Conservation (phyloP, 768 basidiomycete genomes). For the Russula foetens region DNA sequence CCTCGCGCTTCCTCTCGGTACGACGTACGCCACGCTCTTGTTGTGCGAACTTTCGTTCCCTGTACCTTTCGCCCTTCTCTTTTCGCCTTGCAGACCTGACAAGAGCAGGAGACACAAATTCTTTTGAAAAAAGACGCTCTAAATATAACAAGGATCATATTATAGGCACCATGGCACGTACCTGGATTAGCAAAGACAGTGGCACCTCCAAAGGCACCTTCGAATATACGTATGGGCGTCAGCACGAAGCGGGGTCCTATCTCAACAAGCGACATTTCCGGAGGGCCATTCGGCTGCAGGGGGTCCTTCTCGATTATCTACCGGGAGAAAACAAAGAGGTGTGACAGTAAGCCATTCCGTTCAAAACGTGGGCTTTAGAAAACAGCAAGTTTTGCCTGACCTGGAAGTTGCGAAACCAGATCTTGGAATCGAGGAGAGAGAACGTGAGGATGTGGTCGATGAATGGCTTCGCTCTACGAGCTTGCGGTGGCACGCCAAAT, state of each 20-base stretch:
- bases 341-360: not conserved
- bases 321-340: not conserved
- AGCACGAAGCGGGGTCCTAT: constrained; percentile 97
- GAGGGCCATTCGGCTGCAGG: constrained; percentile 73
- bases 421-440: constrained; percentile 89
- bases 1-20: constrained; percentile 52
- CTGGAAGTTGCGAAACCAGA: constrained; percentile 99
- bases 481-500: constrained; percentile 88
- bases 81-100: constrained; percentile 62
- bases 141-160: not conserved
- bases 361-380: not conserved
- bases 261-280: constrained; percentile 84
- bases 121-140: constrained; percentile 32
- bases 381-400: constrained; percentile 31
- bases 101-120: constrained; percentile 86
- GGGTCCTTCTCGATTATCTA: constrained; percentile 96
- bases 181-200: constrained; percentile 95
- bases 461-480: constrained; percentile 91
- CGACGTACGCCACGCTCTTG: constrained; percentile 56
- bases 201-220: constrained; percentile 92
- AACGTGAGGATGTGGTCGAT: constrained; percentile 97
- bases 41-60: constrained; percentile 71
- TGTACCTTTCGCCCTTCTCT: constrained; percentile 76
- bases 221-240: constrained; percentile 96
- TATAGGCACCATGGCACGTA: constrained; percentile 27